Percentiles rank a stretch among this genome's conserved stretches.
These are phyloP conservation scores for Coriolopsis trogii DNA, from an alignment of 1,284 basidiomycete genomes.

Conservation along the genomic window DNA sequence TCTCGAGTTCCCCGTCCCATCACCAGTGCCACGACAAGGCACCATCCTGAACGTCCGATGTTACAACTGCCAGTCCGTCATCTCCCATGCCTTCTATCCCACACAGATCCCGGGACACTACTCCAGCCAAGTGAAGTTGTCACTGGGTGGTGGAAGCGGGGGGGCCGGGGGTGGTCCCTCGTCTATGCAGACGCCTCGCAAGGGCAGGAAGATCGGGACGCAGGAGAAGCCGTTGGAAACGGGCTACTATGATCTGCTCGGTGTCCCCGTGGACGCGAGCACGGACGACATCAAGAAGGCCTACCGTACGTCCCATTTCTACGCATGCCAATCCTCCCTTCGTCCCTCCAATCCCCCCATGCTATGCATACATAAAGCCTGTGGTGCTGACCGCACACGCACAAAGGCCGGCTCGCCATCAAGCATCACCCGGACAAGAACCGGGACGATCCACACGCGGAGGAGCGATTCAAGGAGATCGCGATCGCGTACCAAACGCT, in stretches of 20 bases:
- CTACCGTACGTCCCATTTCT: slow-evolving; percentile 63
- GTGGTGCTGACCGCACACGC: too few species aligned
- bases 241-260: slow-evolving; percentile 86
- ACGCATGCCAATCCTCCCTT: background rate
- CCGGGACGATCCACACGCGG: slow-evolving; percentile 88
- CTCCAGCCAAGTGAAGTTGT: slow-evolving; percentile 5
- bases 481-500: slow-evolving; percentile 90
- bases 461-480: slow-evolving; percentile 89
- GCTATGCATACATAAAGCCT: background rate
- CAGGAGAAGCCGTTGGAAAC: slow-evolving; percentile 91
- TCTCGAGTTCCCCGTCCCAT: slow-evolving; percentile 79
- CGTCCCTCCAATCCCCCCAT: background rate
- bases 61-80: slow-evolving; percentile 59
- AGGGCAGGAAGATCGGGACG: slow-evolving; percentile 76
- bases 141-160: slow-evolving; percentile 25
- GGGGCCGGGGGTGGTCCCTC: slow-evolving; percentile 30
- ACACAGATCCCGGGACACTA: slow-evolving; percentile 49
- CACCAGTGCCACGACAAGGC: slow-evolving; percentile 62
- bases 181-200: slow-evolving; percentile 35
- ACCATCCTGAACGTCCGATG: slow-evolving; percentile 74
- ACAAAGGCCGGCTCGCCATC: slow-evolving; percentile 92
- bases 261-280: slow-evolving; percentile 74
- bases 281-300: slow-evolving; percentile 94
- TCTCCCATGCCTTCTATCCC: slow-evolving; percentile 67
- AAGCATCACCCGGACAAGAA: slow-evolving; percentile 95